These are phyloP conservation scores for Apophysomyces variabilis DNA, from an alignment of 371 early-diverging fungal genomes.

Conservation along the genomic window DNA sequence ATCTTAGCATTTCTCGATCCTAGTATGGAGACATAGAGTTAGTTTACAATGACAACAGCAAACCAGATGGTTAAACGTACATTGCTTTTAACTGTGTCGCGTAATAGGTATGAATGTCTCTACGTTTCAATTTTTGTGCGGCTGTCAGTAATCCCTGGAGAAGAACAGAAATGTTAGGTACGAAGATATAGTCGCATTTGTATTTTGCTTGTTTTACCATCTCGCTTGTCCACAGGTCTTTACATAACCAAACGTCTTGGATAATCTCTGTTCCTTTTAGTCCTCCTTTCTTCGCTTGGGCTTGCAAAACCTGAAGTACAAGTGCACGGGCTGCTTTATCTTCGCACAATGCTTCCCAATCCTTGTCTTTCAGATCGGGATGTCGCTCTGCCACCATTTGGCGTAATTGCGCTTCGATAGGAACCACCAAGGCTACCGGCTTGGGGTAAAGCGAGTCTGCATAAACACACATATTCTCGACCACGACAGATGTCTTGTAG, in stretches of 20 bases:
- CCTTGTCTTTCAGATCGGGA: slow-evolving; percentile 2
- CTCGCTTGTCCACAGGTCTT: slow-evolving; percentile 89
- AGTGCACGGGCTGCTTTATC: slow-evolving; percentile 20
- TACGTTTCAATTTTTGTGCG: slow-evolving; percentile 90
- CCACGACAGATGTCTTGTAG: slow-evolving; percentile 78
- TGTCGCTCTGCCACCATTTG: slow-evolving; percentile 7
- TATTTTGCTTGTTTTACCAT: slow-evolving; percentile 48
- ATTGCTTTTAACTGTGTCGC: slow-evolving; percentile 60
- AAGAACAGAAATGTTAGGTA: neutral
- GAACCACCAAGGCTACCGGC: slow-evolving; percentile 79
- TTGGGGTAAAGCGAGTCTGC: slow-evolving; percentile 72
- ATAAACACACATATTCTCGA: slow-evolving; percentile 86
- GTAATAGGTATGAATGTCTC: slow-evolving; percentile 68
- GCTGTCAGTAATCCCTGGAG: slow-evolving; percentile 75
- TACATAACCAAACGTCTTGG: slow-evolving; percentile 66
- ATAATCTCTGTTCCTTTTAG: slow-evolving; percentile 81
- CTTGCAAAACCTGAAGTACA: slow-evolving; percentile 28
- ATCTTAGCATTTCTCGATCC: too few relatives aligned
- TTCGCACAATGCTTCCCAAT: slow-evolving; percentile 39
- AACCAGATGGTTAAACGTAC: slow-evolving; percentile 34
- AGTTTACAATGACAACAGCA: too few relatives aligned
- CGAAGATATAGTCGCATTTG: neutral
- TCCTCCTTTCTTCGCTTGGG: slow-evolving; percentile 43
- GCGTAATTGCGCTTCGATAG: slow-evolving; percentile 46
- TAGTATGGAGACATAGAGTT: too few relatives aligned